Base-by-base conservation (phyloP, 2,329 filamentous ascomycete genomes). In the Aspergillus nomiae region DNA sequence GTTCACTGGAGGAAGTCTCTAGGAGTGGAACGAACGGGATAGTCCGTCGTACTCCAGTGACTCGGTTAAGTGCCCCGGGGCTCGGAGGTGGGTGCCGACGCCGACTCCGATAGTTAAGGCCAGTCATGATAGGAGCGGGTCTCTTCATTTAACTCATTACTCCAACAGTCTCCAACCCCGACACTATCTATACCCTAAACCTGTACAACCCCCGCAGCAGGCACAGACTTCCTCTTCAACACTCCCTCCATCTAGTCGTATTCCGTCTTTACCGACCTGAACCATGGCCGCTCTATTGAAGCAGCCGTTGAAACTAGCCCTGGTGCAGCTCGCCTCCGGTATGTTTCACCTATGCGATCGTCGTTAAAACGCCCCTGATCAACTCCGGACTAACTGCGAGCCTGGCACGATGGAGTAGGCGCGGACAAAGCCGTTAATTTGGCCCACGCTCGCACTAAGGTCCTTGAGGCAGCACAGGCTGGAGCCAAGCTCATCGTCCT, bases 401-500 rank as follows among this genome's bases (percentile, higher is more conserved):
- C 21, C 26, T 24, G 19, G 19, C 19, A 8, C 54, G 38, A 41
- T n/a, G 21, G 6, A 26, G 24, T 53, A 90, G 84, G 91, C 65
- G 80, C 90, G 67, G 92, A 97, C 82, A 99, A 99, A 82, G 76
- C 88, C 12, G 85, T 86, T 69, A 99, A 99, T 80, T 92, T 99
- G 66, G 76, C 85, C 26, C 90, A 90, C 76, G 94, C 95, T 14
- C 90, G 91, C 62, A 84, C 85, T 50, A 94, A 95, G 76, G 93
- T 98, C 63, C 86, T 92, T 66, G 89, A 92, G 77, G 94, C 95
- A 6, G 90, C 92, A 28, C 78, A 82, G 30, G 82, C 82, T 4
- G 94, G 94, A 69, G 92, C 94, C 64, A 88, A 91, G 62, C 88
- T 99, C 63, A 89, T 98, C 68, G 92, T 98, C 38, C 87, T 99